These are phyloP conservation scores for Fusarium globosum DNA, from an alignment of 2,329 filamentous ascomycete species.

Conservation along the genomic window DNA sequence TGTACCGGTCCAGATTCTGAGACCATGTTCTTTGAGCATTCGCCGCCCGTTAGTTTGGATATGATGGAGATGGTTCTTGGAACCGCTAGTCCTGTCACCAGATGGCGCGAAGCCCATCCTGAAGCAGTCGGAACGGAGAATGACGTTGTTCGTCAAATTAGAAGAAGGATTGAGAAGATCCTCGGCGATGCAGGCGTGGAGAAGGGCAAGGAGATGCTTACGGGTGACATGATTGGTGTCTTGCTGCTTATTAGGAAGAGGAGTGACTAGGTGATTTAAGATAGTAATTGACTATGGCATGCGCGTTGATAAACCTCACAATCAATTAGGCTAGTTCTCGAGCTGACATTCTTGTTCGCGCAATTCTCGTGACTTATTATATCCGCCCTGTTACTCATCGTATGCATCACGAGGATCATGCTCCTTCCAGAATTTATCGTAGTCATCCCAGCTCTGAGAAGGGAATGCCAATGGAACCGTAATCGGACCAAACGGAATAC, in stretches of 20 bases:
- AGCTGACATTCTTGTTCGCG: neutral
- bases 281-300: accelerated
- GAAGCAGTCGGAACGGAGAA: neutral
- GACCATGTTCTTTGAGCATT: neutral
- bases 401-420: conserved; percentile 46
- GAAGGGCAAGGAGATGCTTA: neutral
- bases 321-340: neutral
- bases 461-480: conserved; percentile 64
- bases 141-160: neutral
- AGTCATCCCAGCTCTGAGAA: conserved; percentile 61
- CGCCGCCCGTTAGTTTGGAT: neutral
- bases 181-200: neutral
- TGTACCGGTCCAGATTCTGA: neutral
- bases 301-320: neutral
- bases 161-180: neutral
- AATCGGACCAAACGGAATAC: conserved; percentile 61
- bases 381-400: conserved; percentile 10
- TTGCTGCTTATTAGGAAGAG: neutral
- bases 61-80: neutral
- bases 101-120: conserved; percentile 1
- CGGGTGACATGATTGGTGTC: neutral
- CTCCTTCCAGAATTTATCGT: conserved; percentile 49
- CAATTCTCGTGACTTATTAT: neutral
- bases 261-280: neutral
- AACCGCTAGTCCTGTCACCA: neutral